Evolutionary conservation across 1,284 basidiomycete genomes (phyloP), one percentile per base, ranked within the genome.

Genomic region (Melampsora americana): DNA sequence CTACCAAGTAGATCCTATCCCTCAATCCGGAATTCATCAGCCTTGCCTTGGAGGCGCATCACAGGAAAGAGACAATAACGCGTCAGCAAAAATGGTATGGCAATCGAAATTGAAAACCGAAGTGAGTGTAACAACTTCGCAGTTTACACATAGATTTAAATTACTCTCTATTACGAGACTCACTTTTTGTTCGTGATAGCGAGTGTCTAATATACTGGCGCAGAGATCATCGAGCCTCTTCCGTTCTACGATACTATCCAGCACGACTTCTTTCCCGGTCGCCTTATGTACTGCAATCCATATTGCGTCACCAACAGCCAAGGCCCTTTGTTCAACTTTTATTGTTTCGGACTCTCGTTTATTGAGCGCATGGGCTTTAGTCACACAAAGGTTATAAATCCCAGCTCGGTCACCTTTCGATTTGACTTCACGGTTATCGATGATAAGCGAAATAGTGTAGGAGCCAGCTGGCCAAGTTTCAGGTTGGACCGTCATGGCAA

Each of bases 101-200:
- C 50, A 53, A 4, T 53, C 14, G n/a, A n/a, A n/a, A n/a, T n/a
- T n/a, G n/a, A n/a, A n/a, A n/a, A n/a, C n/a, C n/a, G n/a, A n/a
- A n/a, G n/a, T n/a, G n/a, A n/a, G n/a, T n/a, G n/a, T n/a, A n/a
- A n/a, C n/a, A n/a, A n/a, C n/a, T n/a, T n/a, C n/a, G n/a, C n/a
- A n/a, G n/a, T n/a, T n/a, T n/a, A n/a, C n/a, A n/a, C n/a, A n/a
- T n/a, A n/a, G n/a, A n/a, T n/a, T n/a, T n/a, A n/a, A n/a, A n/a
- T n/a, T n/a, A n/a, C n/a, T n/a, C n/a, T 35, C 35, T 35, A 35
- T 9, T 9, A 35, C 35, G 23, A 35, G 18, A 65, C 48, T 62
- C 69, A 80, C 86, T 82, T 87, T 87, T 79, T 88, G 87, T 74
- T 86, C 86, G 72, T 83, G 82, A 79, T 86, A 88, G 20, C 87